phyloP scores from a whole-genome alignment of 805 yeast genomes.

The Teunomyces stri region DNA sequence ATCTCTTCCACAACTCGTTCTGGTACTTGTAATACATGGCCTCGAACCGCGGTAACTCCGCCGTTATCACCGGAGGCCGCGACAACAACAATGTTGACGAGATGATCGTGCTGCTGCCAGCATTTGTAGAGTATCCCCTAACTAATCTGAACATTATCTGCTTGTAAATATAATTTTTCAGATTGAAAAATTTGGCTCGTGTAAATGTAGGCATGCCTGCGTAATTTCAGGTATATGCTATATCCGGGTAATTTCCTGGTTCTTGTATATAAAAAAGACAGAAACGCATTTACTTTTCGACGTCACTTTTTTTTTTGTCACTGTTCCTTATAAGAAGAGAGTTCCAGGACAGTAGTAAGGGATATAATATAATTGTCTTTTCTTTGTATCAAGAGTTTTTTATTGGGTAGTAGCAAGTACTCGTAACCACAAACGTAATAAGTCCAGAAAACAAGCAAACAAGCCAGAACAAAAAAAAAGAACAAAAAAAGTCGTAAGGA shows the following conservation, averaged over 20 bases:
- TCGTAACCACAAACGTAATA: conserved; percentile 1
- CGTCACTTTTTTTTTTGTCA: not conserved
- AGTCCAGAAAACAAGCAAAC: too few relatives aligned
- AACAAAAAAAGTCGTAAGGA: conserved; percentile 7
- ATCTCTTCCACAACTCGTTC: conserved; percentile 77
- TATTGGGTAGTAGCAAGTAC: conserved; percentile 2
- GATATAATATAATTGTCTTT: not conserved
- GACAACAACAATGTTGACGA: conserved; percentile 64
- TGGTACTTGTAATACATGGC: conserved; percentile 77
- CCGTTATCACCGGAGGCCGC: conserved; percentile 81
- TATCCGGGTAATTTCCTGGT: not conserved
- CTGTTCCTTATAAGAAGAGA: too few relatives aligned
- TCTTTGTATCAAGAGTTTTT: not conserved
- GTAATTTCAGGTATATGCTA: not conserved
- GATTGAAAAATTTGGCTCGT: conserved; percentile 14
- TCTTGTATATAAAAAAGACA: too few relatives aligned
- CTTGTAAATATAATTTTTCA: too few relatives aligned
- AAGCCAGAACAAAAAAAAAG: too few relatives aligned
- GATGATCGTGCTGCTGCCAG: conserved; percentile 3
- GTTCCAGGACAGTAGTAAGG: too few relatives aligned
- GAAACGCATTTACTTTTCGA: not conserved
- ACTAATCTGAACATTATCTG: not conserved
- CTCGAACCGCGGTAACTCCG: conserved; percentile 71
- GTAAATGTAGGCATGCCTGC: conserved; percentile 10
- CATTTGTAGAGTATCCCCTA: conserved; percentile 11